Evolutionary conservation across 306 rosid genomes (phyloP), one percentile per base, ranked within the genome.

Genomic region (Trifolium pratense): DNA sequence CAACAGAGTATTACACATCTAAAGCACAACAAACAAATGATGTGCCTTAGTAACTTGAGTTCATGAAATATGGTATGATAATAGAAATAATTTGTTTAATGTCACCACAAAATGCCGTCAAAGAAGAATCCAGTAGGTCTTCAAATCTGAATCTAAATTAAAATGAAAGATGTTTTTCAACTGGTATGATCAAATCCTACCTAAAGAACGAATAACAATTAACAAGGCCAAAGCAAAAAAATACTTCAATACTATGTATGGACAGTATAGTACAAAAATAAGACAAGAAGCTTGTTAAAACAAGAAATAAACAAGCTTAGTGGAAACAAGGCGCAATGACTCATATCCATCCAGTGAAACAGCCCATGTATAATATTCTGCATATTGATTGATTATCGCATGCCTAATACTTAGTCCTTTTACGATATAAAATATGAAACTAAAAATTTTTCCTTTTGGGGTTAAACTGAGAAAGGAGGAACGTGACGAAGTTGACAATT

Each of bases 101-200:
- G 45, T 52, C 46, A 37, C 49, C 21, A 61, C 6, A 57, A 12
- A 74, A 78, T 52, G 23, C 52, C 12, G 18, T 42, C 61, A 31
- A 66, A 66, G 79, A 67, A 65, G 59, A 51, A 55, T 71, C 69
- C 14, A 57, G 73, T 71, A 26, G 18, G 42, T 32, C 21, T 60
- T 46, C 45, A 66, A 52, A 71, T 49, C 37, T 18, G 56, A 71
- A 14, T 61, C 45, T 39, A 12, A 76, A 59, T n/a, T 57, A 66
- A 71, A 42, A 42, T 11, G 15, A 34, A 5, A 31, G 34, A 31
- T 31, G 3, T 29, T 34, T 31, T 59, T n/a, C 13, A 17, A 25
- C 43, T 11, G 39, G 48, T 37, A 21, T n/a, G 8, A 60, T 69
- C 36, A 59, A 69, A 60, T 69, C 56, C 55, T 46, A 26, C 15